A percentile compares a stretch with the other conserved stretches of the same genome.
phyloP scores from a whole-genome alignment of 495 filamentous ascomycete species.

The Usnea hakonensis region DNA sequence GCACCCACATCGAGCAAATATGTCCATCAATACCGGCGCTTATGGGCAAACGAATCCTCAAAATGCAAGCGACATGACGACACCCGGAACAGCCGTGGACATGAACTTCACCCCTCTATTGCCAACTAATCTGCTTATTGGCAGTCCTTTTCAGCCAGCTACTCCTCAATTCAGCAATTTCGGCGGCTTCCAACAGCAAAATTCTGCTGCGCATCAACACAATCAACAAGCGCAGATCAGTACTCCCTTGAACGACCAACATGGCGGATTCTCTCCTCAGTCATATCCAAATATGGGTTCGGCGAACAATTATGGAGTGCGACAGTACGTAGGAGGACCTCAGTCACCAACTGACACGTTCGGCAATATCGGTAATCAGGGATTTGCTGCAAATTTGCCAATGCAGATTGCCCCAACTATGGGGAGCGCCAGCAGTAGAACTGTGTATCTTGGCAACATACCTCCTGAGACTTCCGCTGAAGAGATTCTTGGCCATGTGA shows the following conservation, averaged over 20 bases:
- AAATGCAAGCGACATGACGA: slow-evolving; percentile 66
- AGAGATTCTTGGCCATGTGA: slow-evolving; percentile 93
- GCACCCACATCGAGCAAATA: slow-evolving; percentile 73
- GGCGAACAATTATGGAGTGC: slow-evolving; percentile 62
- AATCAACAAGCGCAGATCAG: slow-evolving; percentile 47
- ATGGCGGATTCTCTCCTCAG: slow-evolving; percentile 58
- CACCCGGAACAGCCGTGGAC: slow-evolving; percentile 81
- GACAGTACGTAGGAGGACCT: slow-evolving; percentile 65
- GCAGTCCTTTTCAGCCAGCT: slow-evolving; percentile 93
- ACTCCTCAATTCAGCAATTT: slow-evolving; percentile 87
- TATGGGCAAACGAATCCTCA: slow-evolving; percentile 44
- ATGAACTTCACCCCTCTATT: slow-evolving; percentile 98
- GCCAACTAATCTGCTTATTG: slow-evolving; percentile 87
- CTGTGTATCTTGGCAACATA: slow-evolving; percentile 96
- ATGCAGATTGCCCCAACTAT: slow-evolving; percentile 69
- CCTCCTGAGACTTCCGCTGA: slow-evolving; percentile 96
- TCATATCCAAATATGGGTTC: slow-evolving; percentile 72
- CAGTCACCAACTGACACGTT: slow-evolving; percentile 80
- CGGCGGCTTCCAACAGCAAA: slow-evolving; percentile 63
- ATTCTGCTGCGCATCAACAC: slow-evolving; percentile 51
- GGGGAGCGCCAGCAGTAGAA: slow-evolving; percentile 85
- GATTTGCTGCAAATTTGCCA: slow-evolving; percentile 57
- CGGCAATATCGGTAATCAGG: slow-evolving; percentile 49
- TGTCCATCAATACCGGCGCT: slow-evolving; percentile 80
- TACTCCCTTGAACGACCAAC: slow-evolving; percentile 56